These are phyloP conservation scores for Irpex lacteus DNA, from an alignment of 1,284 basidiomycete genomes.

Conservation along the genomic window DNA sequence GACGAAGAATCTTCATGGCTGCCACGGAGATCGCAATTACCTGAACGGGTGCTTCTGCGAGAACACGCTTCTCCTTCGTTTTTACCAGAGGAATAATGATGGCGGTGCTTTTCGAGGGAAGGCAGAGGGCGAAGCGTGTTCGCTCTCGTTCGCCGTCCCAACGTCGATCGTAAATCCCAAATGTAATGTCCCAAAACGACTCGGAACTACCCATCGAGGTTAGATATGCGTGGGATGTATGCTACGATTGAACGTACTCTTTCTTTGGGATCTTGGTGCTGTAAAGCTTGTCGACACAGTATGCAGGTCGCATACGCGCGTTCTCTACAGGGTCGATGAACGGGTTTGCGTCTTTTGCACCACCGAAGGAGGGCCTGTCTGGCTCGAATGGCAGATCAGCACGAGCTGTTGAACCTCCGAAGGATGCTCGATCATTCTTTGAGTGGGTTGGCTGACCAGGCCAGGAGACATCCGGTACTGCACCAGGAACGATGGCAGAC, in stretches of 20 bases:
- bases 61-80: slow-evolving; percentile 38
- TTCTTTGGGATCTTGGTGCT: slow-evolving; percentile 43
- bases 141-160: slow-evolving; percentile 52
- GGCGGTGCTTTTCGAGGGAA: slow-evolving; percentile 46
- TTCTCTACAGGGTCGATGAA: slow-evolving; percentile 30
- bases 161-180: slow-evolving; percentile 63
- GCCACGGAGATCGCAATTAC: slow-evolving; percentile 51
- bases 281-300: slow-evolving; percentile 64
- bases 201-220: slow-evolving; percentile 29
- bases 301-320: slow-evolving; percentile 61
- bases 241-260: slow-evolving; percentile 45
- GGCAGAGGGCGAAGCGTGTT: slow-evolving; percentile 55
- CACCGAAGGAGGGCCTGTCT: slow-evolving; percentile 4
- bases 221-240: not conserved
- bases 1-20: slow-evolving; percentile 61
- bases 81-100: slow-evolving; percentile 46
- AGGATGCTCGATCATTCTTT: slow-evolving; percentile 36
- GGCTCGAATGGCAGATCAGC: slow-evolving; percentile 36
- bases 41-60: slow-evolving; percentile 37
- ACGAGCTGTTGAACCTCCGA: slow-evolving; percentile 32
- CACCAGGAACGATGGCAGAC: slow-evolving; percentile 39
- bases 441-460: not conserved
- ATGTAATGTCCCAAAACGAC: slow-evolving; percentile 45
- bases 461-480: slow-evolving; percentile 25
- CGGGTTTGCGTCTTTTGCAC: slow-evolving; percentile 1